phyloP scores from a whole-genome alignment of 768 basidiomycete species.

The Lactarius pseudohatsudake region DNA sequence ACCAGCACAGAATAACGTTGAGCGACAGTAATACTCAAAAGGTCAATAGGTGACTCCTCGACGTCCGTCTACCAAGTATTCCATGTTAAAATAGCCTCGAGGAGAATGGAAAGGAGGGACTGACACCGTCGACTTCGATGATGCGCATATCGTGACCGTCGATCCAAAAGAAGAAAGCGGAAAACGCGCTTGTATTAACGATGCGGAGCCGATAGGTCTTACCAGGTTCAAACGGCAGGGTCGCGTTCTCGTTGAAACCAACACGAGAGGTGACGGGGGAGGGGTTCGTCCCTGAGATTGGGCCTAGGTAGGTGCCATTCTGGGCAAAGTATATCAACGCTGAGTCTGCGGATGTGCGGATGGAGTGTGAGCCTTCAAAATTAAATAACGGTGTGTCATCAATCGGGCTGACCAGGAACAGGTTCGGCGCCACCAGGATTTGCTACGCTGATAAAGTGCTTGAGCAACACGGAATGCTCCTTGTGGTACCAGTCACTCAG shows the following conservation, averaged over 20 bases:
- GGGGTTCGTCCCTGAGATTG: slow-evolving; percentile 49
- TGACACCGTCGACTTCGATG: slow-evolving; percentile 81
- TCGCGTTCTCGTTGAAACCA: slow-evolving; percentile 86
- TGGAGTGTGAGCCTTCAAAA: neutral
- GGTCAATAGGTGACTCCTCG: slow-evolving; percentile 67
- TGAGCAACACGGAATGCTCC: slow-evolving; percentile 60
- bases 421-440: slow-evolving; percentile 89
- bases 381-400: neutral
- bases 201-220: slow-evolving; percentile 89
- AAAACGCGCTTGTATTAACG: slow-evolving; percentile 77
- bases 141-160: slow-evolving; percentile 85
- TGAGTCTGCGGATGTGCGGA: slow-evolving; percentile 50
- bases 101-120: slow-evolving; percentile 32
- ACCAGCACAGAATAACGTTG: slow-evolving; percentile 95
- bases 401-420: slow-evolving; percentile 60
- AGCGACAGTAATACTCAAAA: slow-evolving; percentile 75
- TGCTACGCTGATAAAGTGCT: slow-evolving; percentile 63
- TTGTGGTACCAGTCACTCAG: slow-evolving; percentile 93
- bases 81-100: neutral
- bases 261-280: slow-evolving; percentile 54
- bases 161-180: slow-evolving; percentile 83
- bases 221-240: slow-evolving; percentile 79
- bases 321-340: slow-evolving; percentile 83
- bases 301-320: slow-evolving; percentile 66
- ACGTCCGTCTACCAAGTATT: slow-evolving; percentile 60